Evolutionary conservation across 2,329 filamentous ascomycete species (phyloP), one percentile per base, ranked within the genome.

Genomic region (Alternaria gaisen): DNA sequence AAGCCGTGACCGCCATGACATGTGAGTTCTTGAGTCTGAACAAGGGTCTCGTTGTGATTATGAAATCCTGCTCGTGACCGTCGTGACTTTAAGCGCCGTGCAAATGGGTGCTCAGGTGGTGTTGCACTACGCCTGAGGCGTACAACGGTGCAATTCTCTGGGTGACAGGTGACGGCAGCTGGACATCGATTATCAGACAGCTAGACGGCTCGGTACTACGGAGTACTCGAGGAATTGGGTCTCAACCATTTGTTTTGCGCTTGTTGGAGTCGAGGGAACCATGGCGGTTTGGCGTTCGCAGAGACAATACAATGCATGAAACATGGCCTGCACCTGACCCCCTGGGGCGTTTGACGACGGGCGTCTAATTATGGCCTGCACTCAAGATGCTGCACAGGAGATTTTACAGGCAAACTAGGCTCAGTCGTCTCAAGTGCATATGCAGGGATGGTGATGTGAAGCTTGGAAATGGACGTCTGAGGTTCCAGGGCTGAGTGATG

Each of bases 291-390:
- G 57, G 57, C 28, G 36, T 43, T 56, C 28, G 44, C 44, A 28
- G 40, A 46, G 58, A 46, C 24, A 38, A 26, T 42, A 34, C 46
- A 44, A 36, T 47, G 28, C 44, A 56, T 51, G 58, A 50, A 43
- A 34, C 50, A 47, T 36, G 44, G 20, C 52, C 53, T 51, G 58
- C 54, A 48, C 51, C 43, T 60, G 60, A 55, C 58, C 62, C 63
- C 62, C 58, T 65, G 63, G 60, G 63, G 40, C 56, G 70, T 73
- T 72, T 73, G 70, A 67, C 61, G 66, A 63, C 48, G 52, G 24
- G 53, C 55, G 43, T 64, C 67, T 71, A 71, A 66, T 61, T 63
- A 53, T 69, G 65, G 68, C 53, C 59, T 42, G 42, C 55, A 38
- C 22, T 26, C 42, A 42, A 28, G 20, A 54, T 52, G 55, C 44